Evolutionary conservation across 305 asterid species (phyloP), one percentile per base, ranked within the genome.

Genomic region (Fraxinus sp.): DNA sequence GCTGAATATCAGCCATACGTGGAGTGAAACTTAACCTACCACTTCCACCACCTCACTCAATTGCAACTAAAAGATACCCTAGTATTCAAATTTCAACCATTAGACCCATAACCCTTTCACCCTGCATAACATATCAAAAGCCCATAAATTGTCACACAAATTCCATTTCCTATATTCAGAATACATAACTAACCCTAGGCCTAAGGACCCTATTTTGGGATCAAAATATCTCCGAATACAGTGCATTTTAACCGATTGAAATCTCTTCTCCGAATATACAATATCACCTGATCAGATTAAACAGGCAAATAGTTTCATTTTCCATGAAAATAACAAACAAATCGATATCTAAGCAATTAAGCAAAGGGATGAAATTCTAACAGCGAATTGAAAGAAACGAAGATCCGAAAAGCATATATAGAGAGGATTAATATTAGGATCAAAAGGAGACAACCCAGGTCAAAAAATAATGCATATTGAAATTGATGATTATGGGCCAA

Each of bases 1-100:
- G 97, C 84, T 84, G 88, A 87, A 90, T 88, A 87, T 91, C 93
- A 26, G 88, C 90, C 99, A 96, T 94, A 55, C 82, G 86, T 77
- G 26, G 32, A 85, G 80, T 80, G 66, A 80, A 75, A 82, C 85
- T 66, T 74, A 84, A 57, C 81, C 89, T 82, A 87, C 85, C 86
- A 79, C 86, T 83, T 75, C 87, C 82, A 80, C 78, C 30, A 68
- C 83, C 88, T 79, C 70, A 79, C 87, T 32, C 81, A 82, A 74
- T 85, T 74, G 36, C 70, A 68, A 82, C 82, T 35, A 46, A 75
- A 75, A 57, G 79, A 33, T 76, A 77, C 72, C 85, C 83, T 85
- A 82, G 78, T 24, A 76, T 88, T 82, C 83, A 80, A 75, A 30
- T 28, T 71, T 49, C 76, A 68, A 85, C 88, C 78, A 83, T 81